phyloP scores from a whole-genome alignment of 148 eudicot species.

The Rhododendron molle region DNA sequence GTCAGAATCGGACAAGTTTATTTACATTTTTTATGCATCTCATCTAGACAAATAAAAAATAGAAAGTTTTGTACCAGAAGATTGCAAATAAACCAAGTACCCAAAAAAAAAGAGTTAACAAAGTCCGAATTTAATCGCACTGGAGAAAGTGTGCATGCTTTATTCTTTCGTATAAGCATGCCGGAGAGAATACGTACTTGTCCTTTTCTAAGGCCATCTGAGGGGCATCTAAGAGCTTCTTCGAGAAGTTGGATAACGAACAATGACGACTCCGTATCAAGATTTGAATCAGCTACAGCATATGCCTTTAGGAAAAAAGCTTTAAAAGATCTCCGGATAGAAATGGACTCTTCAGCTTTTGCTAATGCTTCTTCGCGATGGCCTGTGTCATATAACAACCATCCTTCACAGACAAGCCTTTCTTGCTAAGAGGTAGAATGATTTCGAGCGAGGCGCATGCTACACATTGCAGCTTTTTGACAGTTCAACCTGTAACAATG shows the following conservation, averaged over 20 bases:
- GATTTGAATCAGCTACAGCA: constrained; percentile 82
- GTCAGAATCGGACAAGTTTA: background rate
- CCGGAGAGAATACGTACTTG: constrained; percentile 45
- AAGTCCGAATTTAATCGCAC: background rate
- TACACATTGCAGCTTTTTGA: constrained; percentile 85
- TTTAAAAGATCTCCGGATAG: constrained; percentile 39
- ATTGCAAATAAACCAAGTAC: background rate
- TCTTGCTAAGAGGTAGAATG: constrained; percentile 70
- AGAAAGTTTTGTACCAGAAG: background rate
- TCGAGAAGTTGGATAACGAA: constrained; percentile 69
- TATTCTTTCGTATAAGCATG: background rate
- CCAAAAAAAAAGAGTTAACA: background rate
- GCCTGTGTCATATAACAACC: constrained; percentile 88
- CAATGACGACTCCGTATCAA: constrained; percentile 64
- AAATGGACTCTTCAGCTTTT: too few relatives aligned
- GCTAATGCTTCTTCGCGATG: constrained; percentile 52
- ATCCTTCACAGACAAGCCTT: constrained; percentile 81
- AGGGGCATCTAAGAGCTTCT: constrained; percentile 88
- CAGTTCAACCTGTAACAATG: constrained; percentile 54
- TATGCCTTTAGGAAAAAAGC: constrained; percentile 87
- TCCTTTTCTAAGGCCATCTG: constrained; percentile 90
- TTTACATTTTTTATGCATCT: background rate
- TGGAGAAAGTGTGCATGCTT: background rate
- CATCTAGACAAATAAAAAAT: background rate
- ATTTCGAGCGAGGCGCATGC: constrained; percentile 68